Base-by-base conservation (phyloP, 192 early-diverging fungal species). In the Geranomyces variabilis region DNA sequence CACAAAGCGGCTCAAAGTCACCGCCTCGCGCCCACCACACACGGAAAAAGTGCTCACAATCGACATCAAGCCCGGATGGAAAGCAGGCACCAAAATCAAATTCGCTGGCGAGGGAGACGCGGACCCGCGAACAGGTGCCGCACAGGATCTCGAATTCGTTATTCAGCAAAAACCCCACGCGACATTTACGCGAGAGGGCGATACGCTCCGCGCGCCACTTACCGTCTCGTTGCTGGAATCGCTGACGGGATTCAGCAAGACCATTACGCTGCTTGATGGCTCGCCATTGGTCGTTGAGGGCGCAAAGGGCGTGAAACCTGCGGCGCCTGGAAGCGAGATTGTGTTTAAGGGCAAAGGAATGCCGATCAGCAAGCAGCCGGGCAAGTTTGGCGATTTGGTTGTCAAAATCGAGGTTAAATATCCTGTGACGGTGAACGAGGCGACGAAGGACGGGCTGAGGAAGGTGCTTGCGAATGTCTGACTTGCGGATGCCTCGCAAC, bases 41-140 rank as follows among this genome's bases (percentile, higher is more conserved):
- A 86, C 88, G 28, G 94, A 96, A 67, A 96, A 98, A 81, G 82
- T 96, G 15, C 81, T 99, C 10, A 84, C 83, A 58, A 83, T 99
- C 53, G 79, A 92, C 62, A 79, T 99, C 80, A 95, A 93, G 76
- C 89, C 94, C 13, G 97, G 97, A 1, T 95, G 96, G 95, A 98
- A 99, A 81, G 93, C 94, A 15, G 97, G 97, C 19, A 96, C 97
- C 67, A 99, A 98, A 80, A 89, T 99, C 76, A 90, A 89, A 28
- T 99, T 93, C 80, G 82, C 89, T 8, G 87, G 85, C 24, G 91
- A 96, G 73, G 95, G 96, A 76, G 93, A 96, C 64, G 51, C 91
- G 15, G 81, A 90, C 34, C 56, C 70, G 58, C 30, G 17, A 17
- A 36, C 41, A 5, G 70, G 31, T 81, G 84, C 53, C 28, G 74